Evolutionary conservation across 192 early-diverging fungal species (phyloP).

Genomic region (Chytriomyces hyalinus): DNA sequence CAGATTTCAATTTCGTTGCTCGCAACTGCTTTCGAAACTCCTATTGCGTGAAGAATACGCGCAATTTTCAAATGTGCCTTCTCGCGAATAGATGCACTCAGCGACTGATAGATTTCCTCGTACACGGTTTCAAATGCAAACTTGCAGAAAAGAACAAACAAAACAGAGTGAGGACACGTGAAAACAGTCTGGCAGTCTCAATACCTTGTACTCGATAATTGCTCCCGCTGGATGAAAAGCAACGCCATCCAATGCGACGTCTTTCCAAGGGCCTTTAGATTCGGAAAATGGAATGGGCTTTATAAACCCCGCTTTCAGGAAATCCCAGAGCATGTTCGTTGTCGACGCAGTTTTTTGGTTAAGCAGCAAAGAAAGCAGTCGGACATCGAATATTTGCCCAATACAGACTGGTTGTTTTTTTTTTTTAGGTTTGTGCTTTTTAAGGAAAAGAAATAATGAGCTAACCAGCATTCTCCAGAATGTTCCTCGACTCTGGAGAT

Average conservation of each 20-base stretch:
- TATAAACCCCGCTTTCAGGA: constrained; percentile 31
- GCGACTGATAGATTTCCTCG: constrained; percentile 23
- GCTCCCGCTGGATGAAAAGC: constrained; percentile 21
- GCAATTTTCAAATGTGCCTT: constrained; percentile 45
- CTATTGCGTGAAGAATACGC: constrained; percentile 27
- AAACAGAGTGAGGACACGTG: background rate
- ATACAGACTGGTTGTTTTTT: constrained; percentile 20
- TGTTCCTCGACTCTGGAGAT: constrained; percentile 33
- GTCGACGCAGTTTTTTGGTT: constrained; percentile 23
- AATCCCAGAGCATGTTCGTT: constrained; percentile 29
- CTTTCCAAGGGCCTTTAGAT: constrained; percentile 24
- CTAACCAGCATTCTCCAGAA: constrained; percentile 51
- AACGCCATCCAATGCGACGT: constrained; percentile 14
- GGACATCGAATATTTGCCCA: constrained; percentile 20
- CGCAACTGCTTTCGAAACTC: constrained; percentile 26
- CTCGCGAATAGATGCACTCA: background rate
- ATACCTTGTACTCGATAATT: constrained; percentile 31
- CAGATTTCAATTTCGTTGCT: constrained; percentile 37
- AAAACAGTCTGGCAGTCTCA: background rate
- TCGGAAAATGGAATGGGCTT: constrained; percentile 24
- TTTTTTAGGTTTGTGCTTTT: background rate
- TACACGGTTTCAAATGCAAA: constrained; percentile 17
- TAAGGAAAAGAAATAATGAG: background rate
- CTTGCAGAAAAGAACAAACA: background rate
- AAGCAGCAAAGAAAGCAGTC: constrained; percentile 25